Conservation (phyloP, 2,329 filamentous ascomycete species). For the Claviceps citrina region DNA sequence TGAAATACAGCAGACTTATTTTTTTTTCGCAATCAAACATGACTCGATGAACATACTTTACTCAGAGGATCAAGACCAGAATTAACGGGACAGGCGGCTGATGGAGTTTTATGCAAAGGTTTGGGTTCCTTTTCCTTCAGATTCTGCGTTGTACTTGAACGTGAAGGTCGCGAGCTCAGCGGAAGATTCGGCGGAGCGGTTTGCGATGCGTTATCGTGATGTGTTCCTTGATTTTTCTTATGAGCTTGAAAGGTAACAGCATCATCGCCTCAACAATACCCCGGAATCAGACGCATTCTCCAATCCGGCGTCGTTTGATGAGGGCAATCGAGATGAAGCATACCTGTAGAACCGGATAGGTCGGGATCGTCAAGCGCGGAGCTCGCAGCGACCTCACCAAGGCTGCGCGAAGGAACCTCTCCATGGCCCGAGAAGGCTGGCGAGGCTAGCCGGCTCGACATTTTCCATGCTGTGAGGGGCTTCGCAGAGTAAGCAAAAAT, state of each 20-base stretch:
- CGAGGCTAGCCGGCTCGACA: conserved; percentile 18
- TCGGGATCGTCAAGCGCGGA: conserved; percentile 13
- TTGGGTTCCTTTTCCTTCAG: conserved; percentile 19
- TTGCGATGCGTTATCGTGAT: conserved; percentile 4
- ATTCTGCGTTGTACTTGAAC: conserved; percentile 46
- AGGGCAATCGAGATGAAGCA: conserved; percentile 3
- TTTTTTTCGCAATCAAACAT: not conserved
- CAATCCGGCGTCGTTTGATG: not conserved
- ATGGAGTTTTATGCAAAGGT: conserved; percentile 13
- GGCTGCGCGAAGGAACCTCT: conserved; percentile 13
- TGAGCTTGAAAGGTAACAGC: not conserved
- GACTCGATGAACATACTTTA: conserved; percentile 15
- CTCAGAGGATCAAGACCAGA: conserved; percentile 24
- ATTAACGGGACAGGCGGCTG: conserved; percentile 12
- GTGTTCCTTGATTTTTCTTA: conserved; percentile 3
- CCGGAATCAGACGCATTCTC: not conserved
- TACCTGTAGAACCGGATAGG: conserved; percentile 18
- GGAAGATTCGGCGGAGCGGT: conserved; percentile 7
- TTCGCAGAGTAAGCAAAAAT: not conserved
- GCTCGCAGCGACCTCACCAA: conserved; percentile 13
- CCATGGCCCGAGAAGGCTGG: conserved; percentile 14
- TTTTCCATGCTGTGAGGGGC: conserved; percentile 20
- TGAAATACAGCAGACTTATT: too few species aligned
- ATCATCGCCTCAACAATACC: not conserved
- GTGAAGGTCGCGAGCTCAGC: conserved; percentile 18